Conservation (phyloP, 2,329 filamentous ascomycete genomes). For the Diaporthe ilicicola region DNA sequence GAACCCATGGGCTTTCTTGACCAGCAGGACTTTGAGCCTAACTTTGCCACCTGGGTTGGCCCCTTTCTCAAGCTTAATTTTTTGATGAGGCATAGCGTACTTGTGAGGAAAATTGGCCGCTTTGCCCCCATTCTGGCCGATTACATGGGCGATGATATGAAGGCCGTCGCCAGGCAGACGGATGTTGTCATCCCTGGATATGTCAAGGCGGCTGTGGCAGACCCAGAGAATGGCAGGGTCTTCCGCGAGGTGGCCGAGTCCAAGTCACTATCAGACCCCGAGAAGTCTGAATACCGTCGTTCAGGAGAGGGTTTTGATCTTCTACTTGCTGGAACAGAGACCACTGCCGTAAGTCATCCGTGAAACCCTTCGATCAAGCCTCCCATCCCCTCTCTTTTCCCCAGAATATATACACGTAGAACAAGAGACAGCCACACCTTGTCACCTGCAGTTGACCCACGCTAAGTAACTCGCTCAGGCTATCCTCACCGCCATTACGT, state of each 20-base stretch:
- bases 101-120: conserved; percentile 40
- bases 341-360: background rate
- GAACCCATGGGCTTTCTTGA: conserved; percentile 39
- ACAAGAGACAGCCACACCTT: background rate
- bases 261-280: conserved; percentile 27
- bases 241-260: conserved; percentile 40
- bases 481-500: conserved; percentile 39
- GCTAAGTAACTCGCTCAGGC: conserved; percentile 17
- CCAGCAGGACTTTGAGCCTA: conserved; percentile 44
- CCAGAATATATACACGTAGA: background rate
- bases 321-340: background rate
- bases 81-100: conserved; percentile 39
- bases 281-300: background rate
- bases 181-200: conserved; percentile 39
- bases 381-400: background rate
- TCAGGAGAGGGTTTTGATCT: background rate
- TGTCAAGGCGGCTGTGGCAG: conserved; percentile 34
- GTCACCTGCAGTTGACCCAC: background rate
- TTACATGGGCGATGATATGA: conserved; percentile 33
- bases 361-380: background rate
- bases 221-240: conserved; percentile 36
- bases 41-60: conserved; percentile 45
- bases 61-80: conserved; percentile 22
- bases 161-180: conserved; percentile 39
- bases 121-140: conserved; percentile 39